A percentile compares a stretch with the other conserved stretches of the same genome.
Evolutionary conservation across 2,329 filamentous ascomycete species (phyloP).

Genomic region (Trichoderma aggressivum): DNA sequence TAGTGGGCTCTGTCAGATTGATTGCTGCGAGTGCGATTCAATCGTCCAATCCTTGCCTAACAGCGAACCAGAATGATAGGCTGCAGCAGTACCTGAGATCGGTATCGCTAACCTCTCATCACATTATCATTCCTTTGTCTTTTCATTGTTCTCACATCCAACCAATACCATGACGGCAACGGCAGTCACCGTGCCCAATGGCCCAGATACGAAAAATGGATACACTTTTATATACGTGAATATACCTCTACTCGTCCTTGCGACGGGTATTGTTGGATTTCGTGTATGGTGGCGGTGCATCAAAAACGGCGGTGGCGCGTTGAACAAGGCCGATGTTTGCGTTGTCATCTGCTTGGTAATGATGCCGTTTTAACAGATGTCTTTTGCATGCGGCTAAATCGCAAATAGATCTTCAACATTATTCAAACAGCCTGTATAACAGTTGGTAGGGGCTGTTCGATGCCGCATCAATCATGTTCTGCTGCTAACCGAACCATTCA

Average conservation of each 20-base stretch:
- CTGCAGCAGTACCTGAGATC: not conserved
- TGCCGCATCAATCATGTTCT: not conserved
- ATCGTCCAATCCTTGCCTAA: not conserved
- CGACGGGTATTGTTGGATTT: not conserved
- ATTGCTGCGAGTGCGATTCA: not conserved
- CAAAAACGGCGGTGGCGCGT: not conserved
- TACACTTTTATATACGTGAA: constrained; percentile 7
- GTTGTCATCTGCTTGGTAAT: constrained; percentile 10
- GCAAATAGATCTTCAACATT: not conserved
- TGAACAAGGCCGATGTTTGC: constrained; percentile 13
- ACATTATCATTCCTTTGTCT: not conserved
- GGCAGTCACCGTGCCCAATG: not conserved
- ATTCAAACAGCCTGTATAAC: constrained; percentile 4
- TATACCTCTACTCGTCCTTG: not conserved
- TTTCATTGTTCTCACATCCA: not conserved
- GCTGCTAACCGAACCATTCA: not conserved
- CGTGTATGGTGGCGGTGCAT: constrained; percentile 13
- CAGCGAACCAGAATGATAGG: not conserved
- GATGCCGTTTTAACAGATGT: not conserved
- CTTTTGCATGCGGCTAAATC: not conserved
- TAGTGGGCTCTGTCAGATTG: not conserved
- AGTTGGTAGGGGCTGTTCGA: not conserved
- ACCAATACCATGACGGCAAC: not conserved
- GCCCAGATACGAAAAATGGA: constrained; percentile 7
- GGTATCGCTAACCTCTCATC: not conserved